These are phyloP conservation scores for Brassica hybrid DNA, from an alignment of 441 rosid genomes.

Conservation along the genomic window DNA sequence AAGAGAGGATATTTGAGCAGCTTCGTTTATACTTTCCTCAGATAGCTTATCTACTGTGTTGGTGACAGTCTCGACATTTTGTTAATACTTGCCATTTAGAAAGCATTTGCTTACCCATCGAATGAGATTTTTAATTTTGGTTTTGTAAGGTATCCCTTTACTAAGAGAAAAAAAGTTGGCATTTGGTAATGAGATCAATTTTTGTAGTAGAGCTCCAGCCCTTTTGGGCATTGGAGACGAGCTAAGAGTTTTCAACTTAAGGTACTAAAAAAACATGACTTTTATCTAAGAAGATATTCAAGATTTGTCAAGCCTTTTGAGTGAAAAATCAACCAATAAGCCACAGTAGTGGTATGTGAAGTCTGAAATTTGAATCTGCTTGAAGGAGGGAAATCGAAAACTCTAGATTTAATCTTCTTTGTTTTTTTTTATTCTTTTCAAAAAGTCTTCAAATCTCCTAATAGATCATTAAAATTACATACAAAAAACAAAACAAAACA, in stretches of 20 bases:
- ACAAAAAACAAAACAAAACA: background rate
- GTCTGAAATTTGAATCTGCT: background rate
- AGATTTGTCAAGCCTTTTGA: too few relatives aligned
- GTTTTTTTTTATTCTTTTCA: background rate
- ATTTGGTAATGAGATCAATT: too few relatives aligned
- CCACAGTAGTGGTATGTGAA: background rate
- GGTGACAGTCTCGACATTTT: slow-evolving; percentile 23
- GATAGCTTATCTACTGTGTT: slow-evolving; percentile 2
- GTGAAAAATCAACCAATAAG: background rate
- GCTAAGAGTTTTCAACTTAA: too few relatives aligned
- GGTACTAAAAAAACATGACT: too few relatives aligned
- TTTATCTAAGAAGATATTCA: too few relatives aligned
- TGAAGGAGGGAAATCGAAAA: background rate
- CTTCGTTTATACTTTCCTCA: background rate
- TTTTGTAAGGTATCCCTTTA: too few relatives aligned
- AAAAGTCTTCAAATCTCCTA: background rate
- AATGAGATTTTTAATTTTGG: too few relatives aligned
- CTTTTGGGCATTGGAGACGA: too few relatives aligned
- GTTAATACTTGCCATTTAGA: slow-evolving; percentile 31
- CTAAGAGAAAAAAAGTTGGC: too few relatives aligned
- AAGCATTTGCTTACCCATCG: slow-evolving; percentile 15
- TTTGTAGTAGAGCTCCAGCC: too few relatives aligned
- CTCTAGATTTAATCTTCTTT: background rate
- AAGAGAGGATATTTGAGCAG: background rate
- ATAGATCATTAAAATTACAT: slow-evolving; percentile 28